phyloP scores from a whole-genome alignment of 1,284 basidiomycete species.

The Agroathelia rolfsii region DNA sequence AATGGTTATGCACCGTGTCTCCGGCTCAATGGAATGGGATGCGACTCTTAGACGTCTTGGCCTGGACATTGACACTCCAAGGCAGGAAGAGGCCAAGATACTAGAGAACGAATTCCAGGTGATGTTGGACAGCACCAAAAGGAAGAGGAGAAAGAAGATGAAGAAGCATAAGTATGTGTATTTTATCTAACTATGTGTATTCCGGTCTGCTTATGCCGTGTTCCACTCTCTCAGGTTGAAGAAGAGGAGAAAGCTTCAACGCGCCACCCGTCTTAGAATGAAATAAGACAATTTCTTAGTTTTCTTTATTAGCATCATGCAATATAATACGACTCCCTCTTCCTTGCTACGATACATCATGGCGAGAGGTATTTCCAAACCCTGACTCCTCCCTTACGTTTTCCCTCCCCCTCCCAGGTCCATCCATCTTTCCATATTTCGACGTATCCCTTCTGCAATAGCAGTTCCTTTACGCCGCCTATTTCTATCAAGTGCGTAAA shows the following conservation, averaged over 20 bases:
- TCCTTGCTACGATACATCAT: too few species aligned
- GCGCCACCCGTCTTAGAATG: too few species aligned
- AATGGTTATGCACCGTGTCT: slow-evolving; percentile 53
- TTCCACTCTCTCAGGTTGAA: slow-evolving; percentile 23
- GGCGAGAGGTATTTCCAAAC: slow-evolving; percentile 54
- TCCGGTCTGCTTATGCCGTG: slow-evolving; percentile 1
- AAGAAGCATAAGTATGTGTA: slow-evolving; percentile 77
- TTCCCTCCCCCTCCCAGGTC: slow-evolving; percentile 74
- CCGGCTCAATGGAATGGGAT: slow-evolving; percentile 55
- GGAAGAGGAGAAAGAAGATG: slow-evolving; percentile 82
- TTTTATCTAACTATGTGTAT: slow-evolving; percentile 4
- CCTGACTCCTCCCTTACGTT: slow-evolving; percentile 69
- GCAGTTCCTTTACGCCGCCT: slow-evolving; percentile 35
- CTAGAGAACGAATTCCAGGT: slow-evolving; percentile 49
- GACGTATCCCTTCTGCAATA: slow-evolving; percentile 54
- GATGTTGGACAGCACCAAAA: slow-evolving; percentile 69
- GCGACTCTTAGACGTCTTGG: slow-evolving; percentile 51
- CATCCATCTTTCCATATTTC: slow-evolving; percentile 60
- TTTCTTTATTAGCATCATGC: too few species aligned
- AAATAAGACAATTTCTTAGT: too few species aligned
- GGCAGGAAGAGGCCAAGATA: slow-evolving; percentile 35
- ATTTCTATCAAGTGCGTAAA: slow-evolving; percentile 65
- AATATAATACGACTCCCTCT: too few species aligned
- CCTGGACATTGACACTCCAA: slow-evolving; percentile 35
- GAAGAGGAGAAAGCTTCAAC: slow-evolving; percentile 37